A percentile compares a stretch with the other conserved stretches of the same genome.
Evolutionary conservation across 2,329 filamentous ascomycete genomes (phyloP).

Genomic region (Dothideomycetidae sp.): DNA sequence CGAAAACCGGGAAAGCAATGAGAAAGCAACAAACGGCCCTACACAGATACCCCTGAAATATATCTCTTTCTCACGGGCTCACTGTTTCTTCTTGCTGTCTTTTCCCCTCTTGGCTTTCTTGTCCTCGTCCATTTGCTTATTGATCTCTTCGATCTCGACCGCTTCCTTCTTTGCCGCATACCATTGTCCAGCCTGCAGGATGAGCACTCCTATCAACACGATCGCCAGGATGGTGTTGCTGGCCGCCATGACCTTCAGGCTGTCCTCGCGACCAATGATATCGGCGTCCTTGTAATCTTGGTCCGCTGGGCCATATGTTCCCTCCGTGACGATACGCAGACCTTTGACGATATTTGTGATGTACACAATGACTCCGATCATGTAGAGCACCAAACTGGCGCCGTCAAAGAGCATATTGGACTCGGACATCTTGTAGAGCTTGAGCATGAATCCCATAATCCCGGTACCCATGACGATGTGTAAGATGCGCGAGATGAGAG

Average conservation of each 20-base stretch:
- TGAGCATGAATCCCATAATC: constrained; percentile 76
- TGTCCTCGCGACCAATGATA: constrained; percentile 72
- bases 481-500: constrained; percentile 82
- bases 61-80: too few relatives aligned
- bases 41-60: too few relatives aligned
- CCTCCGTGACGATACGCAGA: constrained; percentile 64
- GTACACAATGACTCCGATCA: constrained; percentile 84
- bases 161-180: constrained; percentile 90
- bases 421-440: constrained; percentile 87
- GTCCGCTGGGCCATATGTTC: constrained; percentile 43
- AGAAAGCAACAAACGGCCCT: too few relatives aligned
- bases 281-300: constrained; percentile 39
- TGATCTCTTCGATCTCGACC: constrained; percentile 58
- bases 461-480: constrained; percentile 85
- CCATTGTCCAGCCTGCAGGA: constrained; percentile 94
- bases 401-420: constrained; percentile 91
- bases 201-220: constrained; percentile 78
- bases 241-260: constrained; percentile 74
- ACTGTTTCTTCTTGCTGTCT: constrained; percentile 20
- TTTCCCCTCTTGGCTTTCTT: constrained; percentile 30
- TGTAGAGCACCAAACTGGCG: constrained; percentile 56
- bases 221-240: constrained; percentile 94
- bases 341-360: constrained; percentile 95
- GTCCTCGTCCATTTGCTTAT: constrained; percentile 35
- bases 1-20: too few relatives aligned